A percentile compares a stretch with the other conserved stretches of the same genome.
These are phyloP conservation scores for Fremontodendron californicum DNA, from an alignment of 345 rosid species.

Conservation along the genomic window DNA sequence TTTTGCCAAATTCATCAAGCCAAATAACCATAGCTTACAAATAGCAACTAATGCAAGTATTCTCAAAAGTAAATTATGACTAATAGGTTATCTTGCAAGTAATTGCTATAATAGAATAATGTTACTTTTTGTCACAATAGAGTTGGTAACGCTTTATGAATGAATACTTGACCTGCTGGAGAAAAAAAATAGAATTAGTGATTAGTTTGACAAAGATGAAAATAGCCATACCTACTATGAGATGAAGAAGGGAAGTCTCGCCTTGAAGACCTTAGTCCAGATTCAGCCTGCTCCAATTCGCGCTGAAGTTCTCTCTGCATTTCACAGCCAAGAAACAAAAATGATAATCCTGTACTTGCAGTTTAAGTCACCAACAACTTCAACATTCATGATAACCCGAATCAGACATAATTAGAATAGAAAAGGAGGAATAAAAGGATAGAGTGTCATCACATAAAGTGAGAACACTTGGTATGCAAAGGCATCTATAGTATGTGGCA, in stretches of 20 bases:
- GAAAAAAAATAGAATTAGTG: neutral
- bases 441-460: neutral
- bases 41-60: constrained; percentile 2
- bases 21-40: neutral
- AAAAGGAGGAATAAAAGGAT: neutral
- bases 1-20: constrained; percentile 1
- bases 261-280: constrained; percentile 59
- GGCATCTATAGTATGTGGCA: neutral
- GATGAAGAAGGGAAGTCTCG: constrained; percentile 58
- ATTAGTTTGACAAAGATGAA: neutral
- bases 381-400: neutral
- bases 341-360: neutral
- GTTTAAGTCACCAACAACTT: neutral
- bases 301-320: constrained; percentile 82
- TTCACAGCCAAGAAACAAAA: constrained; percentile 10
- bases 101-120: neutral
- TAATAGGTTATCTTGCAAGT: neutral
- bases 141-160: neutral
- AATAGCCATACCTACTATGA: constrained; percentile 44
- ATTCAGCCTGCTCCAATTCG: constrained; percentile 79
- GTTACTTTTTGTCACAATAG: neutral
- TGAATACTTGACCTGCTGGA: neutral
- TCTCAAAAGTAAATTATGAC: neutral
- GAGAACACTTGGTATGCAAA: neutral
- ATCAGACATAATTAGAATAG: neutral